phyloP scores from a whole-genome alignment of 2,329 filamentous ascomycete genomes.

The Talaromyces sp. region DNA sequence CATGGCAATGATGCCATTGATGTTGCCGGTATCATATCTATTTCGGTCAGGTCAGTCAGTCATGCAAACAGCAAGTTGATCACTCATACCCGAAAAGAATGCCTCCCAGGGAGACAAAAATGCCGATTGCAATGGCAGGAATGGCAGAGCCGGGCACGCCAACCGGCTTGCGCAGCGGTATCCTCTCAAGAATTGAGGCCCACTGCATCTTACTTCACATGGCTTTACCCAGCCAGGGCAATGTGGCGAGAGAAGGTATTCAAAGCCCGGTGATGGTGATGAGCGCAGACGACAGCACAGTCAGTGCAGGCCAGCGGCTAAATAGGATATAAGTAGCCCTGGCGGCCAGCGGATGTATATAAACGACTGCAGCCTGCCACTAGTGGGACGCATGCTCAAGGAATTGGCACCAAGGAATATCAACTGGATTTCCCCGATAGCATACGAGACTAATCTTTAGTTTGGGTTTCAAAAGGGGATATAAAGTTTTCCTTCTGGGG shows the following conservation, averaged over 20 bases:
- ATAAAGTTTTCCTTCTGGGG: not conserved
- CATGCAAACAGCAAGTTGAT: not conserved
- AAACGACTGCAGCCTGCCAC: not conserved
- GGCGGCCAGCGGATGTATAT: not conserved
- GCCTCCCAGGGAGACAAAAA: constrained; percentile 7
- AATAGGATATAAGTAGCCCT: not conserved
- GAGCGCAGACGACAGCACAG: not conserved
- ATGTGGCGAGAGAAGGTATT: not conserved
- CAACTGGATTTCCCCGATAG: not conserved
- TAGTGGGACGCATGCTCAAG: not conserved
- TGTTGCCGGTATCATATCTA: constrained; percentile 11
- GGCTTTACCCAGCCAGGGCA: not conserved
- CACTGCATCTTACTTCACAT: constrained; percentile 9
- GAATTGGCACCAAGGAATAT: not conserved
- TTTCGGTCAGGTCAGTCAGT: not conserved
- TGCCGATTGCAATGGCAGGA: constrained; percentile 6
- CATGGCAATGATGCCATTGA: constrained; percentile 11
- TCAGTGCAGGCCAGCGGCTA: not conserved
- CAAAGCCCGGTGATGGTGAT: not conserved
- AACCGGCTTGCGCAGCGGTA: constrained; percentile 4
- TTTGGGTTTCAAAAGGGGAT: not conserved
- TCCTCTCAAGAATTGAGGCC: constrained; percentile 10
- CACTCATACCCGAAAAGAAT: constrained; percentile 8
- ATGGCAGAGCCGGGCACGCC: constrained; percentile 7
- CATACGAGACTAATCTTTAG: not conserved